Conservation (phyloP, 2,329 filamentous ascomycete species). For the Diaporthe helianthi region DNA sequence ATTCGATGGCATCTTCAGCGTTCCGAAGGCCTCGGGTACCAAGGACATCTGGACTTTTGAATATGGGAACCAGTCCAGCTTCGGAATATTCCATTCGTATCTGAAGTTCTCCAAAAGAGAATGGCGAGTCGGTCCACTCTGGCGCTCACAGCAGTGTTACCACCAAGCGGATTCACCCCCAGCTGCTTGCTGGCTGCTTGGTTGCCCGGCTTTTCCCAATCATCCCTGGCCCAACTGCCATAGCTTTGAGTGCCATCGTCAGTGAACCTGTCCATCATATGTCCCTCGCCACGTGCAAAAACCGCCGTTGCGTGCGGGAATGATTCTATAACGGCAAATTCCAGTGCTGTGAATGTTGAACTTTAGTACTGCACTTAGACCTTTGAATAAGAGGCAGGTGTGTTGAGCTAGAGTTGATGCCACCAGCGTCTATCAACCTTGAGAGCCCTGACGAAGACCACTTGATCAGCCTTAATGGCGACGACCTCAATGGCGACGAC, state of each 20-base stretch:
- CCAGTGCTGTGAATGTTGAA: neutral
- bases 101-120: conserved; percentile 68
- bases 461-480: conserved; percentile 56
- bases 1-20: conserved; percentile 74
- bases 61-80: conserved; percentile 61
- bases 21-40: conserved; percentile 67
- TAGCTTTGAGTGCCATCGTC: too few relatives aligned
- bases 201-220: neutral
- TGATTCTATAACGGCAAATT: neutral
- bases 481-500: conserved; percentile 57
- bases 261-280: neutral
- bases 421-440: conserved; percentile 64
- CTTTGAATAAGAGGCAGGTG: conserved; percentile 82
- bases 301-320: neutral
- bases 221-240: conserved; percentile 1
- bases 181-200: neutral
- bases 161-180: neutral
- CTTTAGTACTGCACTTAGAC: neutral
- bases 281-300: conserved; percentile 10
- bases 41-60: conserved; percentile 60
- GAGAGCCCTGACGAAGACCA: conserved; percentile 54
- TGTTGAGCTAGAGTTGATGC: conserved; percentile 74
- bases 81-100: conserved; percentile 71
- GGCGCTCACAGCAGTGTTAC: conserved; percentile 71
- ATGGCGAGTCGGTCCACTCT: conserved; percentile 69